These are phyloP conservation scores for Aristolochia contorta DNA, from an alignment of 164 flowering plant genomes.

Conservation along the genomic window DNA sequence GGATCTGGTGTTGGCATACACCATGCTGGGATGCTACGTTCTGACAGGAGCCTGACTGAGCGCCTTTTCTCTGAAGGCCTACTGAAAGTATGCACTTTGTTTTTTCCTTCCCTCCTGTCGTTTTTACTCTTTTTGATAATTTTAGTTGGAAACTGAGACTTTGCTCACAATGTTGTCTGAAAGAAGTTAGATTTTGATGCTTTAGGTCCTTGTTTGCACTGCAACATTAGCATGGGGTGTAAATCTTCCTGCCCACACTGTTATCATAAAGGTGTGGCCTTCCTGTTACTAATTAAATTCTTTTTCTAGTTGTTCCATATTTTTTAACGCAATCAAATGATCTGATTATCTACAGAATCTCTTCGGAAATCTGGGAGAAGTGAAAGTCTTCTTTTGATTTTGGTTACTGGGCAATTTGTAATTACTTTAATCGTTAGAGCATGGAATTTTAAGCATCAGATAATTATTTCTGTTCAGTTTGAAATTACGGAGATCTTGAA, in stretches of 20 bases:
- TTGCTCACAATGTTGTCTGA: neutral
- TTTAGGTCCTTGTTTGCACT: conserved; percentile 96
- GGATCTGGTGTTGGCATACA: conserved; percentile 82
- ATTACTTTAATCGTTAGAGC: too few species aligned
- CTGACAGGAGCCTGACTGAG: conserved; percentile 92
- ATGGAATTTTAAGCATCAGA: too few species aligned
- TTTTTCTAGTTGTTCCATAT: neutral
- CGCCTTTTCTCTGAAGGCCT: conserved; percentile 90
- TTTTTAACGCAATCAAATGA: too few species aligned
- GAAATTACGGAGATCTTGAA: too few species aligned
- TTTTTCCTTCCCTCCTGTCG: neutral
- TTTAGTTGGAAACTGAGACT: neutral
- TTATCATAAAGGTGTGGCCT: conserved; percentile 73
- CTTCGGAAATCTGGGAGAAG: too few species aligned
- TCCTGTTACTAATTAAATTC: too few species aligned
- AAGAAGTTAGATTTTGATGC: conserved; percentile 1
- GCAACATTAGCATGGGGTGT: conserved; percentile 99
- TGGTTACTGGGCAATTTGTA: too few species aligned
- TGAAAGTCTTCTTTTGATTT: too few species aligned
- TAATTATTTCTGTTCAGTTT: too few species aligned
- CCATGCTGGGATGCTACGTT: conserved; percentile 98
- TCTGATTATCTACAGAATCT: too few species aligned
- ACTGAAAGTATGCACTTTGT: conserved; percentile 43
- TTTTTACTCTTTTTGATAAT: neutral
- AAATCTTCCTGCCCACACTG: conserved; percentile 98